Percentiles rank a stretch among this genome's conserved stretches.
Conservation (phyloP, 225 moss, liverwort and hornwort genomes). For the Takakia lepidozioides region DNA sequence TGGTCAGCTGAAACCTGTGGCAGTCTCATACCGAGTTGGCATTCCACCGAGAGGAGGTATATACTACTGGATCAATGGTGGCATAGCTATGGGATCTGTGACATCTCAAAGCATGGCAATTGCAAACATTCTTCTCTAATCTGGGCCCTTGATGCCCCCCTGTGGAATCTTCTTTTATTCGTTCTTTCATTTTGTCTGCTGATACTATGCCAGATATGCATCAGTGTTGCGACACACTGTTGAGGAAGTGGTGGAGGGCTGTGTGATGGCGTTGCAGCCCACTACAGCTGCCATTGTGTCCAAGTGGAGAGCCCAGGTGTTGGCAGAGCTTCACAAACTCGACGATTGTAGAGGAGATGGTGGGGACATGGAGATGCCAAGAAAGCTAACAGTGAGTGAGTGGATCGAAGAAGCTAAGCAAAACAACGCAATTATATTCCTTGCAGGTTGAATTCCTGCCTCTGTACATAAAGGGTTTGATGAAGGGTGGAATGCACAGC, state of each 20-base stretch:
- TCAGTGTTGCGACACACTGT: slow-evolving; percentile 90
- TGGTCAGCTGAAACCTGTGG: no score
- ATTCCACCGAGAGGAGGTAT: no score
- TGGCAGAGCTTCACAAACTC: slow-evolving; percentile 42
- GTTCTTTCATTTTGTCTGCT: no score
- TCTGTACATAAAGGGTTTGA: neutral
- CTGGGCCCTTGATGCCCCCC: no score
- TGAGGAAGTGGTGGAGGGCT: slow-evolving; percentile 91
- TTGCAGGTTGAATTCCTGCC: slow-evolving; percentile 44
- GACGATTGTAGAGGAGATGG: slow-evolving; percentile 21
- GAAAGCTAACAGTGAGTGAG: slow-evolving; percentile 50
- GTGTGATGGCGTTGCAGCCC: slow-evolving; percentile 50
- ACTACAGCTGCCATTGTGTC: slow-evolving; percentile 41
- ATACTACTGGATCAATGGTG: no score
- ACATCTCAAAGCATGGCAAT: no score
- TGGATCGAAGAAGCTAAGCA: slow-evolving; percentile 77
- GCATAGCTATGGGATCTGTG: no score
- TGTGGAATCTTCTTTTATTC: no score
- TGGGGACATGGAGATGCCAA: slow-evolving; percentile 51
- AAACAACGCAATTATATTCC: slow-evolving; percentile 65
- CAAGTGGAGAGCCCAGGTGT: slow-evolving; percentile 41
- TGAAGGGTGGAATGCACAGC: no score
- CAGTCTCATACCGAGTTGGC: no score
- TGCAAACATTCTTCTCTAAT: no score
- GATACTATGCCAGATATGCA: slow-evolving; percentile 92